phyloP scores from a whole-genome alignment of 192 early-diverging fungal genomes.

The Backusella tarrabulga region DNA sequence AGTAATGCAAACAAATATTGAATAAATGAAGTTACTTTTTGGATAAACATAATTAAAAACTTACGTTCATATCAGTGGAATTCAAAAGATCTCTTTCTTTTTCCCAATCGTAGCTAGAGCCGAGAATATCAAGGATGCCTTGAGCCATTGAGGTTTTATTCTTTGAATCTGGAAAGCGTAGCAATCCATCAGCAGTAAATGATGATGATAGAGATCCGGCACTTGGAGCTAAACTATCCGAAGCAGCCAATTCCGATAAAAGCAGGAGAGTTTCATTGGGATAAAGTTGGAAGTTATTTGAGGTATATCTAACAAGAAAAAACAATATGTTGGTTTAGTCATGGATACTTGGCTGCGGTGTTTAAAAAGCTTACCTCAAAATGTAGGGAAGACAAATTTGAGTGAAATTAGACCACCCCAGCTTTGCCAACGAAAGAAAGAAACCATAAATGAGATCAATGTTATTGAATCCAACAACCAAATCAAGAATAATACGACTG shows the following conservation, averaged over 20 bases:
- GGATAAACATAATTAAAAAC: neutral
- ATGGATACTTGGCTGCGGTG: neutral
- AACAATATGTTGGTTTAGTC: neutral
- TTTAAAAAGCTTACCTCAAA: slow-evolving; percentile 35
- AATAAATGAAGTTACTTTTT: neutral
- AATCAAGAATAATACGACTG: slow-evolving; percentile 31
- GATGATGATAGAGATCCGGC: slow-evolving; percentile 46
- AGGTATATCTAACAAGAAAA: slow-evolving; percentile 35
- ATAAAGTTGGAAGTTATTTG: slow-evolving; percentile 35
- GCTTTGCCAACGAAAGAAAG: slow-evolving; percentile 58
- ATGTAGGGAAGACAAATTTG: slow-evolving; percentile 75
- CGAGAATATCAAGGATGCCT: slow-evolving; percentile 39
- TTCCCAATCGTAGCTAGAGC: slow-evolving; percentile 46
- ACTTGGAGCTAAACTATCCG: slow-evolving; percentile 33
- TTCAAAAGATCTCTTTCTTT: slow-evolving; percentile 43
- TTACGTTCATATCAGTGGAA: slow-evolving; percentile 35
- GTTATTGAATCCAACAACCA: slow-evolving; percentile 42
- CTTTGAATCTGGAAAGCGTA: slow-evolving; percentile 43
- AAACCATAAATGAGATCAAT: slow-evolving; percentile 62
- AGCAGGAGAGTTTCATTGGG: slow-evolving; percentile 46
- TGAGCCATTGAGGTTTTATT: slow-evolving; percentile 32
- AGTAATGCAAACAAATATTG: neutral
- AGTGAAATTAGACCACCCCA: slow-evolving; percentile 70
- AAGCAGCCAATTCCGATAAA: slow-evolving; percentile 43
- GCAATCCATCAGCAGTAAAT: slow-evolving; percentile 44